These are phyloP conservation scores for Penicillium goetzii DNA, from an alignment of 495 filamentous ascomycete genomes.

Conservation along the genomic window DNA sequence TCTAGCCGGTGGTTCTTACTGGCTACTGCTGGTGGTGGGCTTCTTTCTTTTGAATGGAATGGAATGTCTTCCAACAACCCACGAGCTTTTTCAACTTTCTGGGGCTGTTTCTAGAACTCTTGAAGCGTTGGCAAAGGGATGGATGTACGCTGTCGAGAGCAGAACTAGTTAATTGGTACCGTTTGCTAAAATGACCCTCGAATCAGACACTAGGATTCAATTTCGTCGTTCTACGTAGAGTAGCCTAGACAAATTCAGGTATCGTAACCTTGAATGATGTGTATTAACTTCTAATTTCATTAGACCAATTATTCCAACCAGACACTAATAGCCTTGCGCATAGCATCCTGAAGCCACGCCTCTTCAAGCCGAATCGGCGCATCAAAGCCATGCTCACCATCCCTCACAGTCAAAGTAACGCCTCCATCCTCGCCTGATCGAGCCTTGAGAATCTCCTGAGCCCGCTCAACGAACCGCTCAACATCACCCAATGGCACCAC, in stretches of 20 bases:
- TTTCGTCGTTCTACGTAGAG: no score
- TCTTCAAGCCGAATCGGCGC: conserved; percentile 17
- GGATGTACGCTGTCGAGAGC: no score
- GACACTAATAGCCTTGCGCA: conserved; percentile 22
- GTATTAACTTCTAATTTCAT: background rate
- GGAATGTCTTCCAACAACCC: no score
- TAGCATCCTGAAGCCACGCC: conserved; percentile 26
- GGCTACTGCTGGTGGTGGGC: background rate
- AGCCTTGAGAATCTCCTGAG: conserved; percentile 21
- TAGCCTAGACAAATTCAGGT: no score
- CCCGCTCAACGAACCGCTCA: conserved; percentile 34
- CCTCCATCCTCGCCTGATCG: conserved; percentile 21
- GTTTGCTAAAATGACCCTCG: no score
- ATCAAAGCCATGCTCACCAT: conserved; percentile 41
- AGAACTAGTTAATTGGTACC: background rate
- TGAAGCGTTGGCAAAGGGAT: no score
- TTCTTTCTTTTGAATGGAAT: background rate
- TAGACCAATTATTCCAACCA: conserved; percentile 25
- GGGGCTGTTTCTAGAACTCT: no score
- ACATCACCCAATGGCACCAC: conserved; percentile 26
- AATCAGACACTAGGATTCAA: no score
- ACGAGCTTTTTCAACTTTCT: background rate
- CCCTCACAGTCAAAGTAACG: conserved; percentile 27
- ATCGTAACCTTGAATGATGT: background rate
- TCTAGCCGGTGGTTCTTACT: background rate